Base-by-base conservation (phyloP, 176 grass and related monocot species). In the Avena insularis region DNA sequence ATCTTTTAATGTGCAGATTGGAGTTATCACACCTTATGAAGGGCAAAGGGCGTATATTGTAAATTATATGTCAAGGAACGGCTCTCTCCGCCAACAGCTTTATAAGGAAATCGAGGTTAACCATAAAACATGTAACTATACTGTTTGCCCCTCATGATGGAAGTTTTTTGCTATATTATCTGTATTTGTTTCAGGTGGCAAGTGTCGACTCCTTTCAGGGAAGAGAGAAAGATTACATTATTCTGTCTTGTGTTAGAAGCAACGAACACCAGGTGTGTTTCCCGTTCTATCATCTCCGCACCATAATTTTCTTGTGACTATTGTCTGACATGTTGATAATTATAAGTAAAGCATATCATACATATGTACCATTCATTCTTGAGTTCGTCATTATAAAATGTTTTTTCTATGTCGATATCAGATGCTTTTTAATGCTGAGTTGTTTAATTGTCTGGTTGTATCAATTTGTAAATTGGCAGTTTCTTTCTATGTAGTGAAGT, bases 191-290 rank as follows among this genome's bases (percentile, higher is more conserved):
- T 74, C 91, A 98, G 96, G 97, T 99, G 80, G 97, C 97, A 45
- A 99, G 97, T 88, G 97, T 99, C 11, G 97, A 99, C 88, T 99
- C 97, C 20, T 99, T 99, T 81, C 97, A 99, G 81, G 97, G 97
- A 56, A 94, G 97, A 87, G 97, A 99, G 79, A 99, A 99, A 86
- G 97, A 99, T 87, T 99, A 99, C 83, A 99, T 99, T 81, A 99
- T 99, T 82, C 76, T 99, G 50, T 99, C 97, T 87, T 99, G 97
- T 86, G 97, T 99, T 84, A 89, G 97, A 84, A 99, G 97, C 88
- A 99, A 99, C 63, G 97, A 99, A 64, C 97, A 97, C 88, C 97
- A 99, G 94, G 97, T 96, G 75, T 81, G 62, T 55, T 38, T 89
- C 29, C 49, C 65, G 13, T 81, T 78, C 72, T 25, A 73, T 86